Conservation (phyloP, 148 eudicot species). For the Vaccinium darrowii region DNA sequence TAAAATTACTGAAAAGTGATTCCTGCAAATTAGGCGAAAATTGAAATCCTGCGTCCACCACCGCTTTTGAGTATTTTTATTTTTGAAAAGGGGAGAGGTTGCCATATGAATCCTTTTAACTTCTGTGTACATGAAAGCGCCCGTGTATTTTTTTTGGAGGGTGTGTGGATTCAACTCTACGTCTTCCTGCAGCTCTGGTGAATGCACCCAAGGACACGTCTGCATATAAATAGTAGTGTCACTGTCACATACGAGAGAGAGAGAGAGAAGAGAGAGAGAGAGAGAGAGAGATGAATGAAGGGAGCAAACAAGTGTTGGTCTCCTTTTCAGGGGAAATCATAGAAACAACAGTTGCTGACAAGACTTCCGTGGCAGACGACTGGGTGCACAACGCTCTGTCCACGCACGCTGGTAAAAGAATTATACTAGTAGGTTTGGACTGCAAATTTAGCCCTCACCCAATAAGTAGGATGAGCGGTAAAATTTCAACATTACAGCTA, state of each 20-base stretch:
- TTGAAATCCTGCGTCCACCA: too few species aligned
- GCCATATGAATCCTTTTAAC: too few species aligned
- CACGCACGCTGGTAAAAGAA: background rate
- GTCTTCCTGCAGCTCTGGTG: background rate
- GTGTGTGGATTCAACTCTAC: background rate
- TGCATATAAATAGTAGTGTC: background rate
- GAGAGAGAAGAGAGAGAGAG: background rate
- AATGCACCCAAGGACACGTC: background rate
- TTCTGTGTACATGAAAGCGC: too few species aligned
- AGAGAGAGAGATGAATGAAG: background rate
- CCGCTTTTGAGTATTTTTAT: too few species aligned
- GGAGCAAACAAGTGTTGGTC: background rate
- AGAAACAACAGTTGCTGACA: background rate
- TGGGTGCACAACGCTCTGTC: background rate
- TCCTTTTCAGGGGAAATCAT: background rate
- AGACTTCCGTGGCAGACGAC: background rate
- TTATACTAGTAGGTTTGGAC: background rate
- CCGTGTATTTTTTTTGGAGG: too few species aligned
- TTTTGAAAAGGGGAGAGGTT: too few species aligned
- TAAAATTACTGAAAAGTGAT: too few species aligned
- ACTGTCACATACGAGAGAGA: background rate
- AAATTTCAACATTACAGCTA: constrained; percentile 8
- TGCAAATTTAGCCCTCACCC: constrained; percentile 3
- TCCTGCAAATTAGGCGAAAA: too few species aligned
- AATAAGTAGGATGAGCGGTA: background rate